phyloP scores from a whole-genome alignment of 352 stramenopile species.

The Globisporangium viniferum region DNA sequence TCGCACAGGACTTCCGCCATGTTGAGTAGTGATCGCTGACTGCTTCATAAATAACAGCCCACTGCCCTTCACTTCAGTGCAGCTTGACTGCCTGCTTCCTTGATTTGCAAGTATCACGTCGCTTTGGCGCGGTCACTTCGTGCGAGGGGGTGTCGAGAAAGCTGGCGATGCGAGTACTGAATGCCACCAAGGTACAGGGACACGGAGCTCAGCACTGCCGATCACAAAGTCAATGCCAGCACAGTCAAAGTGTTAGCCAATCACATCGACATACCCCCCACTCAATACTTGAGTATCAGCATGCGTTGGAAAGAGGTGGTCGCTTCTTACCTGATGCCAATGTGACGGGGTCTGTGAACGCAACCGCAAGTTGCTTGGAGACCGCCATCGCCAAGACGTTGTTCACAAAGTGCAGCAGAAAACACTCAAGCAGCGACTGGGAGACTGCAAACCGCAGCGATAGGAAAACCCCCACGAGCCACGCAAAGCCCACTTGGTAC shows the following conservation, averaged over 20 bases:
- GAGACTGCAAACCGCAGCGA: slow-evolving; percentile 30
- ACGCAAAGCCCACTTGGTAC: slow-evolving; percentile 42
- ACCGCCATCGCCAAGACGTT: slow-evolving; percentile 46
- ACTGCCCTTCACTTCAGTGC: background rate
- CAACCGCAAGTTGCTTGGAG: slow-evolving; percentile 12
- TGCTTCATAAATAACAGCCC: background rate
- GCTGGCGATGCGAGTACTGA: background rate
- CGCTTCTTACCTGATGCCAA: background rate
- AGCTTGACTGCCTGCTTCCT: background rate
- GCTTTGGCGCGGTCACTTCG: background rate
- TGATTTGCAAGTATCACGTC: background rate
- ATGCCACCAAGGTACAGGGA: background rate
- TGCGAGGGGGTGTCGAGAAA: background rate
- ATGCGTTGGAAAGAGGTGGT: background rate
- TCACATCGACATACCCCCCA: background rate
- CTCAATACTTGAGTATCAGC: background rate
- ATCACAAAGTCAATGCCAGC: too few species aligned
- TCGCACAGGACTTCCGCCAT: background rate
- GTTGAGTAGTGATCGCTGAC: too few species aligned
- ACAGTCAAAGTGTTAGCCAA: background rate
- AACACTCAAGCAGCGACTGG: slow-evolving; percentile 48
- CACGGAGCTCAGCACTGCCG: background rate
- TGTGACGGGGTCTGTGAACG: background rate
- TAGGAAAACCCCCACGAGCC: slow-evolving; percentile 45
- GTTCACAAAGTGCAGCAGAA: slow-evolving; percentile 58